phyloP scores from a whole-genome alignment of 805 yeast genomes.

The Nakazawaea holstii region DNA sequence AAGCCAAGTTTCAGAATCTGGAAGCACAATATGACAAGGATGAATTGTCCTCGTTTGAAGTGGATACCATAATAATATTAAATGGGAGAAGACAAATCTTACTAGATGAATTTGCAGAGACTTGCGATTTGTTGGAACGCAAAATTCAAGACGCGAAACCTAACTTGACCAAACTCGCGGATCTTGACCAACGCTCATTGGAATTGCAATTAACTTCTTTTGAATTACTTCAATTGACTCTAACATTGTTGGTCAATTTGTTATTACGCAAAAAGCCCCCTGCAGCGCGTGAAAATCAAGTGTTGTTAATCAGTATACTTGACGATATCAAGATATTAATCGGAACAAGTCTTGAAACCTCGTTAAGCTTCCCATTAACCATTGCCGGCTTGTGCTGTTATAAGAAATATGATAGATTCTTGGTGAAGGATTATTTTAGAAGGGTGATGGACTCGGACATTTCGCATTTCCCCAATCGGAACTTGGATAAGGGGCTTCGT shows the following conservation, averaged over 20 bases:
- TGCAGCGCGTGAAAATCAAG: slow-evolving; percentile 23
- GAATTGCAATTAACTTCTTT: slow-evolving; percentile 31
- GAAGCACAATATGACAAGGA: background rate
- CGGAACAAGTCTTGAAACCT: slow-evolving; percentile 24
- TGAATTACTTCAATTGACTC: slow-evolving; percentile 25
- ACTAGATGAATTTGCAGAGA: background rate
- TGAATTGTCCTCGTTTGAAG: background rate
- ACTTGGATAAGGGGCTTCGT: background rate
- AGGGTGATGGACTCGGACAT: background rate
- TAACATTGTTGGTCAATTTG: slow-evolving; percentile 21
- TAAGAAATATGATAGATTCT: slow-evolving; percentile 2
- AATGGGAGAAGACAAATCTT: background rate
- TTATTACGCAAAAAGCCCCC: slow-evolving; percentile 15
- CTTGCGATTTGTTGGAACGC: slow-evolving; percentile 18
- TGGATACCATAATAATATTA: background rate
- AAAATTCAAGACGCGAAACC: slow-evolving; percentile 21
- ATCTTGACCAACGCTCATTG: slow-evolving; percentile 15
- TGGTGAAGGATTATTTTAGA: background rate
- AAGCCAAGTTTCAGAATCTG: slow-evolving; percentile 7
- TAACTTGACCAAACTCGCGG: slow-evolving; percentile 7
- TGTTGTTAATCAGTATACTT: slow-evolving; percentile 14
- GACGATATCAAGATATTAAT: slow-evolving; percentile 24
- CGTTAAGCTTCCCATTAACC: slow-evolving; percentile 33
- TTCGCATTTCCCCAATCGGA: background rate
- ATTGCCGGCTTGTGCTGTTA: slow-evolving; percentile 28